Conservation (phyloP, 176 grass and related monocot genomes). For the Lolium rigidum region DNA sequence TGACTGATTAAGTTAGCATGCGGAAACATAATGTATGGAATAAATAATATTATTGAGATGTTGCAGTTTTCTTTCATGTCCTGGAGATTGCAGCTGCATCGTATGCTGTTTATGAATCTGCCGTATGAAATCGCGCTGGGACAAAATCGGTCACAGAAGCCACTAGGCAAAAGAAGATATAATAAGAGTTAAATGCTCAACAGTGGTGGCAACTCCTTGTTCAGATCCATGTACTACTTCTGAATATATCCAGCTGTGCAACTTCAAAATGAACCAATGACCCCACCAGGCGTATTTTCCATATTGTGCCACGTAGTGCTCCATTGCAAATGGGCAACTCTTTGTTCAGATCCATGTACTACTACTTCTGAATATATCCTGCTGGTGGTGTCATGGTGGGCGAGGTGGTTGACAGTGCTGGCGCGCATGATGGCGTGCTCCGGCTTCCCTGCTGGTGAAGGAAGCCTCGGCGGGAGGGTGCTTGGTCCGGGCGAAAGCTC, state of each 20-base stretch:
- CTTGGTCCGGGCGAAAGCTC: too few species aligned
- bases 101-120: background rate
- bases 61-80: background rate
- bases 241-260: background rate
- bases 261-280: too few species aligned
- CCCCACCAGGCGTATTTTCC: too few species aligned
- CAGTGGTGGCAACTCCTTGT: background rate
- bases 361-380: too few species aligned
- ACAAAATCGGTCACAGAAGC: background rate
- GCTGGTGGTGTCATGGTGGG: too few species aligned
- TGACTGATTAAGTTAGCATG: constrained; percentile 48
- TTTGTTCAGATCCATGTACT: too few species aligned
- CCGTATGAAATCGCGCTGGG: background rate
- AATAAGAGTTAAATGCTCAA: background rate
- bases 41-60: constrained; percentile 54
- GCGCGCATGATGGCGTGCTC: too few species aligned
- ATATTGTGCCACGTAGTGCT: too few species aligned
- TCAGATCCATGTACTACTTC: background rate
- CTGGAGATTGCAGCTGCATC: background rate
- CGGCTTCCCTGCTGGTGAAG: too few species aligned
- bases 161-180: background rate
- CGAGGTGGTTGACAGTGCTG: too few species aligned
- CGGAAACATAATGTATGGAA: constrained; percentile 57
- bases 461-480: too few species aligned
- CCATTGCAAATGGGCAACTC: too few species aligned